Base-by-base conservation (phyloP, 495 filamentous ascomycete genomes). In the Filosporella fistucella region DNA sequence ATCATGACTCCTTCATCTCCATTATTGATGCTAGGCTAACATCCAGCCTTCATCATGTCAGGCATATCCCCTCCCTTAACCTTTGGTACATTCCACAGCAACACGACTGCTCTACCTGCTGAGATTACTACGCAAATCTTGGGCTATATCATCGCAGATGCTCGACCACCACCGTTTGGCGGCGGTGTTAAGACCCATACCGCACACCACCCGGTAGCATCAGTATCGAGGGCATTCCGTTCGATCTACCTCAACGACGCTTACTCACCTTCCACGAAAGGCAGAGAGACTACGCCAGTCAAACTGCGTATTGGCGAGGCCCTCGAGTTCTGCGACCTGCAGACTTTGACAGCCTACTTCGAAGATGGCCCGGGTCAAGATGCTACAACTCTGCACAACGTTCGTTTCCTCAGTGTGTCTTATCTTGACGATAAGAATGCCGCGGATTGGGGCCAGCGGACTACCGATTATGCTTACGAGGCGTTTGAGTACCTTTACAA, bases 381-480 rank as follows among this genome's bases (percentile, higher is more conserved):
- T n/a, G n/a, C n/a, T n/a, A n/a, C n/a, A n/a, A n/a, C n/a, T n/a
- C n/a, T n/a, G n/a, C n/a, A n/a, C 14, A 22, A 47, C n/a, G 29
- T 47, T 28, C 17, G 36, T 24, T 47, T 23, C 14, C 25, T 53
- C 21, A 35, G 36, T 23, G 25, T 41, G 20, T 47, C 39, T 21
- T 51, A 45, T 30, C 5, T 51, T 18, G 38, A 51, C 24, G 12
- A 51, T 25, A n/a, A 51, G 14, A 23, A 18, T 25, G 25, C 13
- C 17, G 32, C 13, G 20, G 30, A 38, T 21, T 29, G 16, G 49
- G 0, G 21, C 24, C 24, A 14, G 20, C 18, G 20, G 20, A 47
- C 36, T 1, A 48, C 42, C n/a, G 14, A 54, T 18, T 54, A 54
- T 43, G 42, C 44, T 20, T 55, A 45, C 37, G 44, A 55, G 43